Conservation (phyloP, 257 asterid species). For the Rhazya stricta region DNA sequence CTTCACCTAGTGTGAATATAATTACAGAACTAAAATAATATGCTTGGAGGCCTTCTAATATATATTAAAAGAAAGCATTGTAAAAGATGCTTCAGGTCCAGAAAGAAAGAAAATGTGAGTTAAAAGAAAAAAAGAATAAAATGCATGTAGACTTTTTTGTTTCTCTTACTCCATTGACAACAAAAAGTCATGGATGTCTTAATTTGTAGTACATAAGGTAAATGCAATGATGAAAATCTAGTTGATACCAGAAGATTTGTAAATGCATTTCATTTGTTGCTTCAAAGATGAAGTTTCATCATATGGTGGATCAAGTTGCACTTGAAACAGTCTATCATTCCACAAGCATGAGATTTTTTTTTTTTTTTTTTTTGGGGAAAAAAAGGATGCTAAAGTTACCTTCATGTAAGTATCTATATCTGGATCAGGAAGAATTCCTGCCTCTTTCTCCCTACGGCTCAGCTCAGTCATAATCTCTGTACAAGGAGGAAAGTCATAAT, state of each 20-base stretch:
- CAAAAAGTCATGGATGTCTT: background rate
- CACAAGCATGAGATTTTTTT: background rate
- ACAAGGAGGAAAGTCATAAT: background rate
- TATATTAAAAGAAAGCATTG: too few species aligned
- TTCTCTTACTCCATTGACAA: background rate
- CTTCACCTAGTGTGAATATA: too few species aligned
- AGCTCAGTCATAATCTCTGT: slow-evolving; percentile 73
- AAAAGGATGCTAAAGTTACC: slow-evolving; percentile 34
- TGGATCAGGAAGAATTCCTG: slow-evolving; percentile 71
- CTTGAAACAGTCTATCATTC: background rate
- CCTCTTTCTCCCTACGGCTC: slow-evolving; percentile 63
- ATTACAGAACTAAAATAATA: too few species aligned
- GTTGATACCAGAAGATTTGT: background rate
- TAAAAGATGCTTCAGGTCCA: background rate
- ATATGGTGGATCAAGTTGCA: background rate
- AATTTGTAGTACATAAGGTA: background rate
- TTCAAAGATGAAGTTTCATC: background rate
- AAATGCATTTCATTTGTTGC: background rate
- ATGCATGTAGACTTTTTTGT: background rate
- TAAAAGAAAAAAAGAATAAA: too few species aligned
- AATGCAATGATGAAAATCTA: too few species aligned
- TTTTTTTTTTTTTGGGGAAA: too few species aligned
- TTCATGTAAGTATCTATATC: slow-evolving; percentile 88
- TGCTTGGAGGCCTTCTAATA: too few species aligned
- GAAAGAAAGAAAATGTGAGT: background rate